phyloP scores from a whole-genome alignment of 306 rosid species.

The Rosa chinensis region DNA sequence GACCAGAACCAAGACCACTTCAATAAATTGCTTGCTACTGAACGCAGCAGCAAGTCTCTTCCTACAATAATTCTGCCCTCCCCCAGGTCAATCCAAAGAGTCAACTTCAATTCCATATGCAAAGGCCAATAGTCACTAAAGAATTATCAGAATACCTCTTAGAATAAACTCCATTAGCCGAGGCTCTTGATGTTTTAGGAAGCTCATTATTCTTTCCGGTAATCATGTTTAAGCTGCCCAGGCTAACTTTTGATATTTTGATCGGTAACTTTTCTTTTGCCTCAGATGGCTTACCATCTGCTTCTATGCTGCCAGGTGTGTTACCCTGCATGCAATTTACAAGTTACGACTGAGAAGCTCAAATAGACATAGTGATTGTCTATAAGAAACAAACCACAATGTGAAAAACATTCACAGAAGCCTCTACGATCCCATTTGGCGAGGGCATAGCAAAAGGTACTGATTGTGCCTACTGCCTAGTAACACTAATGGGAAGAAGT shows the following conservation, averaged over 20 bases:
- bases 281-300: constrained; percentile 80
- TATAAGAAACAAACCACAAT: constrained; percentile 10
- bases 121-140: background rate
- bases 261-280: constrained; percentile 90
- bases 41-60: background rate
- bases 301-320: constrained; percentile 75
- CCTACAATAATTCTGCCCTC: background rate
- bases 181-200: constrained; percentile 69
- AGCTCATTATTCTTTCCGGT: constrained; percentile 86
- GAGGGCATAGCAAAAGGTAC: constrained; percentile 85
- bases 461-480: too few relatives aligned
- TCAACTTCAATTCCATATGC: background rate
- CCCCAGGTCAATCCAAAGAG: background rate
- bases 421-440: constrained; percentile 87
- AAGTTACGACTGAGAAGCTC: constrained; percentile 28
- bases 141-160: constrained; percentile 62
- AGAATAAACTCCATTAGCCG: constrained; percentile 79
- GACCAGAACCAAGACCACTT: background rate
- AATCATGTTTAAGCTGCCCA: constrained; percentile 96
- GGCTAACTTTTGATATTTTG: constrained; percentile 95
- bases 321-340: constrained; percentile 67
- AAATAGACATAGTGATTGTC: constrained; percentile 4
- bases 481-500: too few relatives aligned
- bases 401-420: constrained; percentile 65
- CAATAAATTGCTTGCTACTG: background rate